Base-by-base conservation (phyloP, 2,329 filamentous ascomycete genomes). In the Ceratocystis eucalypticola region DNA sequence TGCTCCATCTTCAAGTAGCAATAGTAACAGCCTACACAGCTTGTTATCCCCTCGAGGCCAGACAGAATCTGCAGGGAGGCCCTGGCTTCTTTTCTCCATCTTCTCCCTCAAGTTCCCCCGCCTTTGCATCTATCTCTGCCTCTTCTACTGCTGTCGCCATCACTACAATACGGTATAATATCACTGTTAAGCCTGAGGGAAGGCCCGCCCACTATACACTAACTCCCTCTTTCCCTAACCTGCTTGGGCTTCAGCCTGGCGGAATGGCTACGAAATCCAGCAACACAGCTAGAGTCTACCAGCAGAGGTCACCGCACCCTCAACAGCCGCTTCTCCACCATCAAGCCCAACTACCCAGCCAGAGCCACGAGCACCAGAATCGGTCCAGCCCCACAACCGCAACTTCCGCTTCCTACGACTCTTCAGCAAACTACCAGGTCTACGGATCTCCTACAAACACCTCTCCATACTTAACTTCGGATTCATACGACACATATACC, bases 381-480 rank as follows among this genome's bases (percentile, higher is more conserved):
- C 84, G 89, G 71, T 94, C 91, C 67, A 96, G 91, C 75, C 55
- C 55, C 55, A 59, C 55, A 28, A 37, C 55, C 28, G 55, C 55
- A 7, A 59, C 55, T n/a, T 91, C 91, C 63, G 85, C 79, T 63
- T 76, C 77, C 68, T 85, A 83, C 73, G 83, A 86, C 69, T 79
- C 57, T 73, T 78, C 73, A 82, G 85, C 68, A 72, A 71, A 72
- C 59, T 85, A 84, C 72, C 75, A 78, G 46, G 78, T 82, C 62
- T 86, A 84, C 71, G 81, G 59, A 48, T 64, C 61, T 5, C 12
- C 62, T 15, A 65, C 63, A 73, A 73, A 78, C 73, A 73, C 81
- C 74, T 79, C 80, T 71, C 89, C 90, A 74, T 89, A 88, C 76
- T 81, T 84, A 73, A 83, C 83, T 62, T 80, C 82, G 1, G 66